These are phyloP conservation scores for Cryphonectria naterciae DNA, from an alignment of 2,329 filamentous ascomycete species.

Conservation along the genomic window DNA sequence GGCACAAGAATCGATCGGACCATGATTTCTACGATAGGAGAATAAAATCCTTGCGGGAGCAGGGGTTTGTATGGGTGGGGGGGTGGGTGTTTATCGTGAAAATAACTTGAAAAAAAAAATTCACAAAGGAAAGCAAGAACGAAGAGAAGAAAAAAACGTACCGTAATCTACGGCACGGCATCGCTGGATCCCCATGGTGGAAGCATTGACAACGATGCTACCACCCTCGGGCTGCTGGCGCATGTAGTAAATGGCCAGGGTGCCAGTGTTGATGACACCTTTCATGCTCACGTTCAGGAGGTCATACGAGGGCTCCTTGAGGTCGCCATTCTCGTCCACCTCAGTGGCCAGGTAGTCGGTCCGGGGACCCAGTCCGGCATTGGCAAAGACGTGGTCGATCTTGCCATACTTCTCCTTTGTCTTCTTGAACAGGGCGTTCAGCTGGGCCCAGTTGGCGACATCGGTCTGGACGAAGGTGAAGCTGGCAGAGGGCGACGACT, in stretches of 20 bases:
- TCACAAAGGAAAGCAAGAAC: not conserved
- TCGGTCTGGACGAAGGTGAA: conserved; percentile 51
- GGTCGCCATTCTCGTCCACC: conserved; percentile 54
- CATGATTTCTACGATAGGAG: not conserved
- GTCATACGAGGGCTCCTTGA: conserved; percentile 47
- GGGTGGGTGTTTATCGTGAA: not conserved
- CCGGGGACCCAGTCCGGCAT: conserved; percentile 57
- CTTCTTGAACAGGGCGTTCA: conserved; percentile 55
- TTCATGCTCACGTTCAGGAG: conserved; percentile 56
- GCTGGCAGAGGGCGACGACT: conserved; percentile 30
- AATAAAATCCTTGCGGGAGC: not conserved
- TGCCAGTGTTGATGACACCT: conserved; percentile 53
- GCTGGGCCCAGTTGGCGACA: conserved; percentile 54
- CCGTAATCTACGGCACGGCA: conserved; percentile 57
- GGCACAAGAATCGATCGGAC: conserved; percentile 13
- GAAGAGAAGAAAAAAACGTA: conserved; percentile 31
- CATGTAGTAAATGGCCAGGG: conserved; percentile 54
- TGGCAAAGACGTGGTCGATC: conserved; percentile 76
- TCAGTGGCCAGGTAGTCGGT: conserved; percentile 51
- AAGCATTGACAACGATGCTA: conserved; percentile 59
- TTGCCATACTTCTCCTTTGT: conserved; percentile 68
- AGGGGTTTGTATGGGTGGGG: not conserved
- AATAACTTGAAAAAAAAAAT: no score
- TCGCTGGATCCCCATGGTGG: conserved; percentile 54
- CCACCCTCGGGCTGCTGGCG: conserved; percentile 50